Conservation (phyloP, 495 filamentous ascomycete genomes). For the Ramalina intermedia region DNA sequence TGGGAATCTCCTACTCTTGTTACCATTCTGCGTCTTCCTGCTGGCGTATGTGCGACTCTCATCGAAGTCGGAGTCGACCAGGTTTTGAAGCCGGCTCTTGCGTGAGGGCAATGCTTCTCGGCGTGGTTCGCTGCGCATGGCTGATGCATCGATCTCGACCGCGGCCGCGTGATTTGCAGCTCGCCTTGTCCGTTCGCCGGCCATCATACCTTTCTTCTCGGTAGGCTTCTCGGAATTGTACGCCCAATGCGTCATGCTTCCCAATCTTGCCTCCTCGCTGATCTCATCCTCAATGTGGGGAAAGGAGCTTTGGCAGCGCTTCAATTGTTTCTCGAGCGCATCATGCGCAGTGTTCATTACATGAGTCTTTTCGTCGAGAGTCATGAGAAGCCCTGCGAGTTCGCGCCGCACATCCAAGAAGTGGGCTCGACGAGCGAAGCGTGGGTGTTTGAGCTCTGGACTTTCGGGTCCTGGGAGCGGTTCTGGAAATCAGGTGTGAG, state of each 20-base stretch:
- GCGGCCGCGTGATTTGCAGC: slow-evolving; percentile 52
- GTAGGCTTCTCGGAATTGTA: slow-evolving; percentile 63
- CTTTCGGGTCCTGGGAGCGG: slow-evolving; percentile 2
- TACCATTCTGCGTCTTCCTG: slow-evolving; percentile 44
- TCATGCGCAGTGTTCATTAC: slow-evolving; percentile 83
- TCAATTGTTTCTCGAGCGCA: slow-evolving; percentile 70
- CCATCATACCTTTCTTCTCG: slow-evolving; percentile 40
- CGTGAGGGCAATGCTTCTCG: slow-evolving; percentile 67
- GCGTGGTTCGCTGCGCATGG: slow-evolving; percentile 62
- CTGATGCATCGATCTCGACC: slow-evolving; percentile 60
- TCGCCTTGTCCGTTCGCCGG: slow-evolving; percentile 56
- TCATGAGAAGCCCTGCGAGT: slow-evolving; percentile 64
- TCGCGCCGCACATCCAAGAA: slow-evolving; percentile 47
- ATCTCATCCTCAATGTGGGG: slow-evolving; percentile 75
- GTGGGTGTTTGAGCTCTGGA: slow-evolving; percentile 28
- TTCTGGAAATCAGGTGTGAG: not conserved
- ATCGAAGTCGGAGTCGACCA: slow-evolving; percentile 61
- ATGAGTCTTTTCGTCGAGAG: slow-evolving; percentile 91
- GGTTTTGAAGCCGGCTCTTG: slow-evolving; percentile 48
- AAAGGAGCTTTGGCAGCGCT: slow-evolving; percentile 70
- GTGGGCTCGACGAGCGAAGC: slow-evolving; percentile 43
- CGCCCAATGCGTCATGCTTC: slow-evolving; percentile 88
- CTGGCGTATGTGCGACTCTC: slow-evolving; percentile 36
- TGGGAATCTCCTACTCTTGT: slow-evolving; percentile 48
- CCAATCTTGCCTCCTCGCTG: slow-evolving; percentile 84